Evolutionary conservation across 2,329 filamentous ascomycete genomes (phyloP).

Genomic region (Pseudogymnoascus sp.): DNA sequence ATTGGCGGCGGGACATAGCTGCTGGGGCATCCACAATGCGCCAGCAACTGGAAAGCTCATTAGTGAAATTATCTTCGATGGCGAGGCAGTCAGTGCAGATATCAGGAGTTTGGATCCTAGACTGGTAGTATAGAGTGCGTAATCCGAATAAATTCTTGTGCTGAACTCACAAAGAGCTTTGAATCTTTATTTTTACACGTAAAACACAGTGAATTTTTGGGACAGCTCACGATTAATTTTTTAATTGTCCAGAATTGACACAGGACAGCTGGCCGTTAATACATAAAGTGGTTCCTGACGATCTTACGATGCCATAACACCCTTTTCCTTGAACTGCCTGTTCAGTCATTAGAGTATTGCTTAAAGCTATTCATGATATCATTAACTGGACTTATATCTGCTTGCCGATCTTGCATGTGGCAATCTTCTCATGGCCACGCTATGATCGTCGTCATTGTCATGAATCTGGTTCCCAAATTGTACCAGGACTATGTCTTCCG

Average conservation of each 20-base stretch:
- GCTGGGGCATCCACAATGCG: conserved; percentile 97
- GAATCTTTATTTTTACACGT: not conserved
- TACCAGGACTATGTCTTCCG: not conserved
- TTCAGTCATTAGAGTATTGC: not conserved
- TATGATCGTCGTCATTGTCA: not conserved
- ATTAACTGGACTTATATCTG: not conserved
- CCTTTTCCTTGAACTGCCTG: not conserved
- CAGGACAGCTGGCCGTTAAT: not conserved
- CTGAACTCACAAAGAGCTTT: not conserved
- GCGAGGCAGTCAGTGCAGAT: conserved; percentile 58
- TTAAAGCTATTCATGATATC: not conserved
- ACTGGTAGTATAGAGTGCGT: conserved; percentile 35
- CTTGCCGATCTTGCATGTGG: not conserved
- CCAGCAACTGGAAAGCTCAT: conserved; percentile 79
- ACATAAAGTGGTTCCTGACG: not conserved
- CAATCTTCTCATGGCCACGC: not conserved
- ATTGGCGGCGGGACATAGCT: conserved; percentile 85
- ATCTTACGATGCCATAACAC: not conserved
- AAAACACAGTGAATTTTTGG: not conserved
- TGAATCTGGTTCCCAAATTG: not conserved
- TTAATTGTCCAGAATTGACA: not conserved
- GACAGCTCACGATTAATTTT: not conserved
- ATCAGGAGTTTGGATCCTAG: conserved; percentile 61
- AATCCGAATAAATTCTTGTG: not conserved
- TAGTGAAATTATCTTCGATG: conserved; percentile 72